phyloP scores from a whole-genome alignment of 305 asterid species.

The Fraxinus ornus region DNA sequence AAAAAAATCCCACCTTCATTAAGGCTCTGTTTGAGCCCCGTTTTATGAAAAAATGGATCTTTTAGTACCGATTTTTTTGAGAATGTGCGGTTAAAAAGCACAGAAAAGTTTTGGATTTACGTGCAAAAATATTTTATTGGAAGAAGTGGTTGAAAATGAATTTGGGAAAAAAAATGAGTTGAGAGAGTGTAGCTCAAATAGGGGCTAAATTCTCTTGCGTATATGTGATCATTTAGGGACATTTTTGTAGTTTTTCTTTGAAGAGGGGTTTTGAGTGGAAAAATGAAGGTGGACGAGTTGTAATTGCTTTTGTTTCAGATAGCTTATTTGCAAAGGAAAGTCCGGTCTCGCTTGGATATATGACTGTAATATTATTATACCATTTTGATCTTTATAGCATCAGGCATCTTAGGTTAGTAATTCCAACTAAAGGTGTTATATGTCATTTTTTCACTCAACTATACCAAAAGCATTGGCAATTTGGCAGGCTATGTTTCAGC shows the following conservation, averaged over 20 bases:
- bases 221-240: slow-evolving; percentile 1
- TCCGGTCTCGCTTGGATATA: neutral
- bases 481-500: neutral
- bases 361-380: neutral
- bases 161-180: no score
- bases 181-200: no score
- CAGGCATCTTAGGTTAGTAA: neutral
- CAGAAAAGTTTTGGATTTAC: no score
- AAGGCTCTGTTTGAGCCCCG: no score
- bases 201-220: no score
- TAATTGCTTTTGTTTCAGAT: neutral
- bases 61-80: no score
- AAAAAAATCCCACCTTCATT: no score
- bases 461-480: neutral
- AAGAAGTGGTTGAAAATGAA: no score
- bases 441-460: neutral
- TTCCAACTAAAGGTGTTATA: slow-evolving; percentile 1
- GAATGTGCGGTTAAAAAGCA: no score
- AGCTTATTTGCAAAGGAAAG: neutral
- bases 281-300: neutral
- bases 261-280: slow-evolving; percentile 12
- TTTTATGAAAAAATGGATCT: no score
- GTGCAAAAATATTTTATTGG: no score
- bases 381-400: neutral
- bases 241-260: slow-evolving; percentile 10